Evolutionary conservation across 2,329 filamentous ascomycete species (phyloP).

Genomic region (Aspergillus sclerotialis): DNA sequence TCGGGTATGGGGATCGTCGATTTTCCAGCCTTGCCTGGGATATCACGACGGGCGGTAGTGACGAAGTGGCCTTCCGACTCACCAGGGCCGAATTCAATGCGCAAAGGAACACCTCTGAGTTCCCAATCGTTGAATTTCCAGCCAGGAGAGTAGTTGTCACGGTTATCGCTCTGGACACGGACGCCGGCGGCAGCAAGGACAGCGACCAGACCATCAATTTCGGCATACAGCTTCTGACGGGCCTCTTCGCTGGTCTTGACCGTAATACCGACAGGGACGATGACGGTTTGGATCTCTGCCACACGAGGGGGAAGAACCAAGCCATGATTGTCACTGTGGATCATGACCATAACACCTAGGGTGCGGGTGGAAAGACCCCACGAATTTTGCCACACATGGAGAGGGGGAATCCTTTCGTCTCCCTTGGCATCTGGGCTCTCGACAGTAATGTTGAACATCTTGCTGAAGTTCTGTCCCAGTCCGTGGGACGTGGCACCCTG

Average conservation of each 20-base stretch:
- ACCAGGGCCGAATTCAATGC: conserved; percentile 92
- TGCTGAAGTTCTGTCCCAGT: conserved; percentile 95
- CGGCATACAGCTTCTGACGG: conserved; percentile 65
- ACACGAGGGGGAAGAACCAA: conserved; percentile 88
- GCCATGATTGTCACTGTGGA: conserved; percentile 92
- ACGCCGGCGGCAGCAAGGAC: conserved; percentile 67
- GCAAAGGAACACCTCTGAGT: conserved; percentile 86
- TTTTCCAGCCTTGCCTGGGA: conserved; percentile 60
- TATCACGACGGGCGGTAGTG: conserved; percentile 80
- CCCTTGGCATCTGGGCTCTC: conserved; percentile 72
- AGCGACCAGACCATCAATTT: conserved; percentile 64
- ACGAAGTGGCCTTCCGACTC: conserved; percentile 81
- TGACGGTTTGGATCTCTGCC: conserved; percentile 74
- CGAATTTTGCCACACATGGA: conserved; percentile 96
- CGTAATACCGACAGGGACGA: conserved; percentile 89
- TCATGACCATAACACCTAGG: conserved; percentile 98
- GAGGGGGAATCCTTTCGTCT: conserved; percentile 67
- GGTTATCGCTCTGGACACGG: conserved; percentile 71
- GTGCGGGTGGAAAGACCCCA: conserved; percentile 97
- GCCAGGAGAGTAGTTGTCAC: conserved; percentile 85
- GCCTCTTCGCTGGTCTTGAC: conserved; percentile 80
- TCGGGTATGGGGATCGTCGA: conserved; percentile 69
- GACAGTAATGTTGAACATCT: conserved; percentile 98
- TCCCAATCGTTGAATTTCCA: conserved; percentile 99
- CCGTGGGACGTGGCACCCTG: conserved; percentile 94